These are phyloP conservation scores for Hypericum androsaemum DNA, from an alignment of 345 rosid species.

Conservation along the genomic window DNA sequence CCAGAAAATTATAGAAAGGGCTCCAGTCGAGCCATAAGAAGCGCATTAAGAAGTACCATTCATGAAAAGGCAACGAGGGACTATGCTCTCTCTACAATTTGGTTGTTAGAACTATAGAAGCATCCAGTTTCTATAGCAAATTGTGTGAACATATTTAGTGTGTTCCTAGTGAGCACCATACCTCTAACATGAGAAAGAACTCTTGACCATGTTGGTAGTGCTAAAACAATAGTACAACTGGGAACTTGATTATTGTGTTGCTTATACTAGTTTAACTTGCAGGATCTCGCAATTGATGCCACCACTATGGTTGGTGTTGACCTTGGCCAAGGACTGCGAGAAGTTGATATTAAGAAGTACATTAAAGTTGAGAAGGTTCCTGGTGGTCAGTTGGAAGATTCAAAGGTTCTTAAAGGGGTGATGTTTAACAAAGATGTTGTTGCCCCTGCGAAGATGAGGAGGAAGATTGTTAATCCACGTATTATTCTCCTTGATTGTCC, in stretches of 20 bases:
- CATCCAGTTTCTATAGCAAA: too few species aligned
- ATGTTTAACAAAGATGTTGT: constrained; percentile 93
- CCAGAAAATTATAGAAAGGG: too few species aligned
- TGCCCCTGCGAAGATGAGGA: constrained; percentile 93
- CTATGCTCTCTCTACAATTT: too few species aligned
- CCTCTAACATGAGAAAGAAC: too few species aligned
- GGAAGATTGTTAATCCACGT: constrained; percentile 79
- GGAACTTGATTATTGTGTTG: neutral
- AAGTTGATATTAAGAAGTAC: constrained; percentile 87
- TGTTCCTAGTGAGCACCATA: too few species aligned
- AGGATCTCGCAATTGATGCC: constrained; percentile 97
- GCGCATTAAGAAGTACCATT: too few species aligned
- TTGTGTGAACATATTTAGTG: too few species aligned
- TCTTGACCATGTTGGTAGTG: too few species aligned
- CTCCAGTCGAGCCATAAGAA: too few species aligned
- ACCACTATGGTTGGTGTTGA: constrained; percentile 75
- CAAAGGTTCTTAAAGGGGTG: constrained; percentile 83
- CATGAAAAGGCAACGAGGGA: too few species aligned
- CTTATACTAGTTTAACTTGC: constrained; percentile 6
- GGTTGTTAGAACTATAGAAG: too few species aligned
- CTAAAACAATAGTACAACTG: too few species aligned
- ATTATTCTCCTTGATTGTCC: constrained; percentile 85
- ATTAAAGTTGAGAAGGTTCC: constrained; percentile 94
- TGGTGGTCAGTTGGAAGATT: constrained; percentile 94
- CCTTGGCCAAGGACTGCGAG: constrained; percentile 93